A percentile compares a stretch with the other conserved stretches of the same genome.
phyloP scores from a whole-genome alignment of 2,329 filamentous ascomycete genomes.

The Sclerotinia minor region DNA sequence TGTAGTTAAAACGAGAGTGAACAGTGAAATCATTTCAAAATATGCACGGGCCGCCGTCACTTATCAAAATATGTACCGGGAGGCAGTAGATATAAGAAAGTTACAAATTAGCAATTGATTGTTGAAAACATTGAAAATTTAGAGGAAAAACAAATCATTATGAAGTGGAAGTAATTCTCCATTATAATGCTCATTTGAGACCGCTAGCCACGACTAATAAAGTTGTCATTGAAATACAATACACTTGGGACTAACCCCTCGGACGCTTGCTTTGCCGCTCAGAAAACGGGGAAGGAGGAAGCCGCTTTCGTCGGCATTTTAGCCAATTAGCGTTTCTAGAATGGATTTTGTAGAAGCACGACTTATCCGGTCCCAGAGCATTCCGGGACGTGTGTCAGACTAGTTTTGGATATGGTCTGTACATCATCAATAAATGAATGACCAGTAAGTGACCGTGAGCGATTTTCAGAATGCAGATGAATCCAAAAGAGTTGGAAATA shows the following conservation, averaged over 20 bases:
- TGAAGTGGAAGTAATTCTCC: neutral
- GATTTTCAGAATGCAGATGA: neutral
- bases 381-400: neutral
- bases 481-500: neutral
- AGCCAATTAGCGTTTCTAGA: conserved; percentile 3
- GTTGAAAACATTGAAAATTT: neutral
- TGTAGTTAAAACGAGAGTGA: conserved; percentile 31
- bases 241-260: conserved; percentile 11
- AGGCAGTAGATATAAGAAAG: neutral
- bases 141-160: neutral
- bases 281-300: conserved; percentile 5
- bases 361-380: neutral
- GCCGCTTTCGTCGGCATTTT: conserved; percentile 3
- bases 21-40: conserved; percentile 33
- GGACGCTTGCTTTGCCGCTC: conserved; percentile 17
- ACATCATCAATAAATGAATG: too few species aligned
- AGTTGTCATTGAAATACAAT: conserved; percentile 4
- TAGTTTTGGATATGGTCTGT: neutral
- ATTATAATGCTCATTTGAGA: neutral
- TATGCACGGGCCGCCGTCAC: conserved; percentile 5
- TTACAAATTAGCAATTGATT: neutral
- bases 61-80: neutral
- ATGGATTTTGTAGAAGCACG: neutral
- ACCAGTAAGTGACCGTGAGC: neutral
- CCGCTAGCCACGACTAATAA: neutral